Base-by-base conservation (phyloP, 2,329 filamentous ascomycete species). In the Cytospora piceicola region DNA sequence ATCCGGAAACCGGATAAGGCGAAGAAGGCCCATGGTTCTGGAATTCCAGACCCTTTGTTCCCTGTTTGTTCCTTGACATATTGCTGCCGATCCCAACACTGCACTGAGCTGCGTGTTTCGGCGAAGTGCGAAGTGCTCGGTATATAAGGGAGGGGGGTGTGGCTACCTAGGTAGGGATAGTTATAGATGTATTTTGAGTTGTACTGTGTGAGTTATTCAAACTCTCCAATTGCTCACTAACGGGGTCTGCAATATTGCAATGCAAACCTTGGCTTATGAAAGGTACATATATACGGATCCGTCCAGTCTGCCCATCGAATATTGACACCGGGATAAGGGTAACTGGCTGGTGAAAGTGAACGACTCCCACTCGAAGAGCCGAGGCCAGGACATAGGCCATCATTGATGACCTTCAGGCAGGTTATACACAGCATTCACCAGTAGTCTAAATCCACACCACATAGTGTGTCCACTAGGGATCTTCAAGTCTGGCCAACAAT, bases 31-130 rank as follows among this genome's bases (percentile, higher is more conserved):
- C 42, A 27, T 15, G 24, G 39, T 46, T 24, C 24, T 24, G 34
- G 55, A 24, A 29, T 17, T 51, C 58, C 30, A 60, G 58, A 60
- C 46, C 42, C 46, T 36, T 52, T 36, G 42, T 12, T 49, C 27
- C 27, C n/a, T 58, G 56, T 46, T 14, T 14, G 39, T 46, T 46
- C 42, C 17, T 9, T n/a, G 42, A 46, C 4, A 46, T 22, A 20
- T n/a, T 14, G 11, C 42, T n/a, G n/a, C 11, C 34, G 42, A 46
- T 46, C 17, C 42, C 8, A 5, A 8, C 27, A 29, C 3, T 29
- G 20, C 20, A 46, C 20, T 8, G 42, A 20, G 11, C 20, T 8
- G 7, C 42, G 20, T 14, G 34, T 12, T 51, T 14, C 22, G 42
- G 29, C 29, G 27, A 34, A n/a, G 5, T 39, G 22, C 24, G 55